phyloP scores from a whole-genome alignment of 1,284 basidiomycete species.

The Cystobasidium sp. region DNA sequence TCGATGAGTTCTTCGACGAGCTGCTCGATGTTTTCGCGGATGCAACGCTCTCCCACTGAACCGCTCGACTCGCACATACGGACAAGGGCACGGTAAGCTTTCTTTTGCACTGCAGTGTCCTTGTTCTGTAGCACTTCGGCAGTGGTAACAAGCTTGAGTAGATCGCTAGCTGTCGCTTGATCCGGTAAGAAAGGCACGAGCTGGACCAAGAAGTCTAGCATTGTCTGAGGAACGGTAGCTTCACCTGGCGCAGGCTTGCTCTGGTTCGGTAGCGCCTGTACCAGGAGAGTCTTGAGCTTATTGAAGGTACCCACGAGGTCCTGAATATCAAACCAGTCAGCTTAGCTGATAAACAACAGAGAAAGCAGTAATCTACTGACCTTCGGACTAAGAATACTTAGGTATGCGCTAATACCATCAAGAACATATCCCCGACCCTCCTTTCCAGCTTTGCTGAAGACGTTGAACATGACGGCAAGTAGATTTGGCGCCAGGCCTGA shows the following conservation, averaged over 20 bases:
- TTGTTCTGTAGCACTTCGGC: slow-evolving; percentile 68
- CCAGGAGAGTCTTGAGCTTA: slow-evolving; percentile 78
- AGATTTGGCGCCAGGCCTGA: slow-evolving; percentile 83
- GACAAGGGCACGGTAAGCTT: slow-evolving; percentile 85
- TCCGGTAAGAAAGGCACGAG: slow-evolving; percentile 77
- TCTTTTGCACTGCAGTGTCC: slow-evolving; percentile 92
- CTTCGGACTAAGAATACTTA: slow-evolving; percentile 74
- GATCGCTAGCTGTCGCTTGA: slow-evolving; percentile 66
- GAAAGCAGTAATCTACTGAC: slow-evolving; percentile 58
- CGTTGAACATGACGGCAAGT: slow-evolving; percentile 92
- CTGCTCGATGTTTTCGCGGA: slow-evolving; percentile 62
- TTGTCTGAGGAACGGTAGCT: slow-evolving; percentile 63
- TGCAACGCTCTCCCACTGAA: slow-evolving; percentile 61
- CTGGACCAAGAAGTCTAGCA: slow-evolving; percentile 86
- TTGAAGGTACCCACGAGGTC: slow-evolving; percentile 72
- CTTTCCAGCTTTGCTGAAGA: slow-evolving; percentile 81
- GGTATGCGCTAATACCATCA: slow-evolving; percentile 85
- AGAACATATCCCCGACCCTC: slow-evolving; percentile 83
- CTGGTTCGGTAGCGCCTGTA: slow-evolving; percentile 65
- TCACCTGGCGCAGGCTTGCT: slow-evolving; percentile 55
- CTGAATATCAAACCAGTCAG: neutral
- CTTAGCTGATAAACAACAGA: neutral
- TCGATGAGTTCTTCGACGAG: slow-evolving; percentile 63
- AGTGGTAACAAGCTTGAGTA: slow-evolving; percentile 67
- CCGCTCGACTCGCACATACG: slow-evolving; percentile 66